Conservation (phyloP, 2,329 filamentous ascomycete species). For the Thelonectria rubi region DNA sequence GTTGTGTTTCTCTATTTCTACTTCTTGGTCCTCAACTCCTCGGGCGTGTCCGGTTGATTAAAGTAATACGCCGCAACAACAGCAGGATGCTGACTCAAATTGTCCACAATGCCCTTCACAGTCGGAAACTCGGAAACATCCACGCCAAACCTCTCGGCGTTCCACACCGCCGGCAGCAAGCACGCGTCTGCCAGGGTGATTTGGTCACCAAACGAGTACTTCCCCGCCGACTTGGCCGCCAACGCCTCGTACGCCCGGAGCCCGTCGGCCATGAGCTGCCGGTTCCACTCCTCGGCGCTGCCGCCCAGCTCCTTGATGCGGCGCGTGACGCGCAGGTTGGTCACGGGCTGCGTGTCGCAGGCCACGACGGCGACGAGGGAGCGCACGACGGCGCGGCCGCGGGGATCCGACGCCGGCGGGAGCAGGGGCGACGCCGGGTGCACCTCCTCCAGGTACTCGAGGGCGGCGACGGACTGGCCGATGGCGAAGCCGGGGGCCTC, state of each 20-base stretch:
- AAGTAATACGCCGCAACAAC: conserved; percentile 63
- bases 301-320: conserved; percentile 56
- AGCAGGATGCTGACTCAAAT: conserved; percentile 58
- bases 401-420: conserved; percentile 55
- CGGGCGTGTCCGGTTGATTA: conserved; percentile 59
- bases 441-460: conserved; percentile 69
- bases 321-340: conserved; percentile 64
- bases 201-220: conserved; percentile 63
- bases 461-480: conserved; percentile 66
- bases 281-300: conserved; percentile 59
- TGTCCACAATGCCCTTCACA: conserved; percentile 55
- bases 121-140: conserved; percentile 60
- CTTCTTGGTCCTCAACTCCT: conserved; percentile 39
- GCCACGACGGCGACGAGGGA: conserved; percentile 63
- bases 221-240: conserved; percentile 51
- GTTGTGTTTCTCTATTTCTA: too few species aligned
- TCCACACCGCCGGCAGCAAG: conserved; percentile 66
- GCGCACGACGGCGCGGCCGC: conserved; percentile 59
- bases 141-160: conserved; percentile 63
- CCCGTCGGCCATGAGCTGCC: conserved; percentile 60
- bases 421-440: conserved; percentile 57
- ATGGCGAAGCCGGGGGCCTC: conserved; percentile 50
- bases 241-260: conserved; percentile 65
- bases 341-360: conserved; percentile 67
- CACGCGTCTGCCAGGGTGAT: conserved; percentile 67